Base-by-base conservation (phyloP, 352 stramenopile genomes). In the Peronospora belbahrii region DNA sequence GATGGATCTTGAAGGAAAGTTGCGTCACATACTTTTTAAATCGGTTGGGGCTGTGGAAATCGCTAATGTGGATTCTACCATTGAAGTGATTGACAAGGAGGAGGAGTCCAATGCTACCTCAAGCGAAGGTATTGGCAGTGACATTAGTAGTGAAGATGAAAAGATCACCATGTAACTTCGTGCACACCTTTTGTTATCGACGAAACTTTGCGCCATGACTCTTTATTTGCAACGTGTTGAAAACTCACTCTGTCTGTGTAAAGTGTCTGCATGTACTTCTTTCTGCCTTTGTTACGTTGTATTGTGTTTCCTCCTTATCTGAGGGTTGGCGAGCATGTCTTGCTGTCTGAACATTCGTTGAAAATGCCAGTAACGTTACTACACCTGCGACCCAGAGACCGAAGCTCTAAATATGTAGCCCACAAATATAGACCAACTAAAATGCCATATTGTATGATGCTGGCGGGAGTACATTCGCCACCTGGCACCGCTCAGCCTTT, bases 391-490 rank as follows among this genome's bases (percentile, higher is more conserved):
- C 48, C 46, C 49, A 54, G 43, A 61, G 53, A 67, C 55, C 49
- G 46, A 67, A 61, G 43, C 63, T 73, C 63, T 73, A 73, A 73
- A 73, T 73, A 73, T 67, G 56, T 67, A 73, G 48, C 48, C 52
- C 55, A 64, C 54, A 63, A 56, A 50, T 66, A 69, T 59, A 51
- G 38, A 62, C 52, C 30, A 48, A 41, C 69, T 75, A 93, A 53
- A 88, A 93, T 48, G 76, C 69, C 78, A 93, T 88, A 57, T 67
- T 89, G 59, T 87, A 93, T 36, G 62, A 74, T 13, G 73, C 67
- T 10, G 81, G 81, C 11, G 81, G 81, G 18, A 87, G 52, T 27
- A 90, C 67, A 34, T 65, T 65, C 19, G 79, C 79, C 36, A 93
- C 81, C 56, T 93, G 74, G 57, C 72, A 85, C 23, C 81, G 56